Conservation (phyloP, 176 grass and related monocot species). For the Phoenix dactylifera region DNA sequence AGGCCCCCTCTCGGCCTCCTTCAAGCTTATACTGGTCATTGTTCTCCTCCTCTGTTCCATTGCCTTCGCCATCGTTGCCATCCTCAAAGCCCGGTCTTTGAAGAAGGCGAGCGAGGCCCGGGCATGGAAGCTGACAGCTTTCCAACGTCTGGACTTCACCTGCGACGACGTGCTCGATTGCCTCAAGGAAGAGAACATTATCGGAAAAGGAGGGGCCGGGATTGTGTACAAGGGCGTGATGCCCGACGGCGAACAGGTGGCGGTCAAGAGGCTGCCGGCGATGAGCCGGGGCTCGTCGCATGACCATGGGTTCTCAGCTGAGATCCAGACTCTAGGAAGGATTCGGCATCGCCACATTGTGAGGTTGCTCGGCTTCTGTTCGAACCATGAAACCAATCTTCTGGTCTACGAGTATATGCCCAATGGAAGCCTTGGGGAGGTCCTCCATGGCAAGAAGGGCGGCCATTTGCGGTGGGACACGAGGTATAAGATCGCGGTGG, state of each 20-base stretch:
- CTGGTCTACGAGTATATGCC: slow-evolving; percentile 96
- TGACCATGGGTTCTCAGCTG: slow-evolving; percentile 79
- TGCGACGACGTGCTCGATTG: slow-evolving; percentile 74
- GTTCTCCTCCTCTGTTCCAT: slow-evolving; percentile 67
- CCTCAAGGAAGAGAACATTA: slow-evolving; percentile 87
- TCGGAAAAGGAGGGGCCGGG: slow-evolving; percentile 82
- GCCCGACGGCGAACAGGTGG: slow-evolving; percentile 46
- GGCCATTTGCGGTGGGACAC: slow-evolving; percentile 77
- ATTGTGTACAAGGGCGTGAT: slow-evolving; percentile 83
- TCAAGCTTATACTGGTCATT: slow-evolving; percentile 69
- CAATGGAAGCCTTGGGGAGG: slow-evolving; percentile 83
- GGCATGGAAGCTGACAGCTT: slow-evolving; percentile 80
- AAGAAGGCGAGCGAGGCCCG: slow-evolving; percentile 48
- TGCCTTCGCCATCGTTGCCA: slow-evolving; percentile 54
- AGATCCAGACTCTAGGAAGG: slow-evolving; percentile 82
- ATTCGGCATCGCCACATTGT: slow-evolving; percentile 95
- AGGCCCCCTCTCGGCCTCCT: slow-evolving; percentile 35
- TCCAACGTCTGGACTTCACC: slow-evolving; percentile 76
- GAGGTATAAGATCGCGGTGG: slow-evolving; percentile 78
- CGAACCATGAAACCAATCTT: slow-evolving; percentile 69
- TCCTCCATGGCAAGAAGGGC: slow-evolving; percentile 84
- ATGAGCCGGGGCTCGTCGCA: slow-evolving; percentile 47
- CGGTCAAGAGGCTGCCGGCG: slow-evolving; percentile 75
- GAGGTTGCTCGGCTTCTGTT: slow-evolving; percentile 68
- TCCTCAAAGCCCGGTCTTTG: slow-evolving; percentile 65